These are phyloP conservation scores for Silene uniflora DNA, from an alignment of 148 eudicot genomes.

Conservation along the genomic window DNA sequence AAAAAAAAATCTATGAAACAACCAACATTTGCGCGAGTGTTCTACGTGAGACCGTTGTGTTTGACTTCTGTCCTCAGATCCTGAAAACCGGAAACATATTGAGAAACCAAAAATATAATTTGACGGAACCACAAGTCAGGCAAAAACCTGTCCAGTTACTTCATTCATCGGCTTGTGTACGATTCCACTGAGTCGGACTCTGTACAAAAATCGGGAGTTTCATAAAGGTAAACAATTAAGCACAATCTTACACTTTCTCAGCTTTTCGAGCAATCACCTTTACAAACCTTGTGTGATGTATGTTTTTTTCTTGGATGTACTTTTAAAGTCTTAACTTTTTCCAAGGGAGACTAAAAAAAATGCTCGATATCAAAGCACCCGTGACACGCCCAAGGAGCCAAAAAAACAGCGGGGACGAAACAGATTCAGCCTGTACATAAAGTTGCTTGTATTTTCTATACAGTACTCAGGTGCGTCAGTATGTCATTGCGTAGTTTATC, in stretches of 20 bases:
- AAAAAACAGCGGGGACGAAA: conserved; percentile 3
- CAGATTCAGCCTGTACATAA: conserved; percentile 18
- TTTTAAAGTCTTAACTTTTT: conserved; percentile 5
- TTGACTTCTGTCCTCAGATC: background rate
- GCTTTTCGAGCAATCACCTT: conserved; percentile 3
- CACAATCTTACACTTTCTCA: conserved; percentile 2
- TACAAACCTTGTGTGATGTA: conserved; percentile 23
- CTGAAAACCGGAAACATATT: background rate
- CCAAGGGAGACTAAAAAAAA: conserved; percentile 8
- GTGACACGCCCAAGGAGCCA: conserved; percentile 5
- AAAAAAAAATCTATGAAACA: too few species aligned
- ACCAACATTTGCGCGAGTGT: too few species aligned
- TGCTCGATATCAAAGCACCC: conserved; percentile 8
- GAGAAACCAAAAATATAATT: background rate
- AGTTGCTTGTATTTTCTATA: conserved; percentile 7
- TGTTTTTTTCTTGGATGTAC: conserved; percentile 17
- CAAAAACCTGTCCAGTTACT: background rate
- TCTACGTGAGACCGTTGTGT: background rate
- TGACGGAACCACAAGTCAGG: background rate
- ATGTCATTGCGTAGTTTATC: conserved; percentile 15
- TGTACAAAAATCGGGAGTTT: conserved; percentile 19
- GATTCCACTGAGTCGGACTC: background rate
- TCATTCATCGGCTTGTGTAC: conserved; percentile 12
- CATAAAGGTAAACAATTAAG: conserved; percentile 9
- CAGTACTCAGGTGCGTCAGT: background rate